phyloP scores from a whole-genome alignment of 768 basidiomycete genomes.

The Pisolithus albus region DNA sequence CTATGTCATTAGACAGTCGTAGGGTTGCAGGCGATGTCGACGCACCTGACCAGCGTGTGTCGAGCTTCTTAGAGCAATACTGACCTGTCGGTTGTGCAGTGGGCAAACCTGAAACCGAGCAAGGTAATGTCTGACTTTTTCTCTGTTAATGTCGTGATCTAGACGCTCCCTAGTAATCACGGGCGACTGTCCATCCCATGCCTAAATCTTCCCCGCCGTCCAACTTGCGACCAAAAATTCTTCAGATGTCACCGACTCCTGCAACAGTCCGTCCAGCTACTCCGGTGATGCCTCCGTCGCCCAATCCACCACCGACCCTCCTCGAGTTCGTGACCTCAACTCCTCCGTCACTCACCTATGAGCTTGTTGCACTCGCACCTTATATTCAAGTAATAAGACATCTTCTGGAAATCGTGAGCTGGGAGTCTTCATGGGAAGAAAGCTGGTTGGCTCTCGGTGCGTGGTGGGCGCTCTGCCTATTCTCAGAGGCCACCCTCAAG shows the following conservation, averaged over 20 bases:
- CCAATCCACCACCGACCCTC: slow-evolving; percentile 8
- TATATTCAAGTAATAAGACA: slow-evolving; percentile 38
- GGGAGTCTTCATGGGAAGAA: slow-evolving; percentile 53
- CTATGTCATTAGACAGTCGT: no score
- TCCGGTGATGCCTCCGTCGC: neutral
- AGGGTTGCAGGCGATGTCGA: no score
- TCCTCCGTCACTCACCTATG: slow-evolving; percentile 53
- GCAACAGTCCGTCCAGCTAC: slow-evolving; percentile 1
- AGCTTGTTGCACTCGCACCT: slow-evolving; percentile 58
- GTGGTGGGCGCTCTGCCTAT: slow-evolving; percentile 77
- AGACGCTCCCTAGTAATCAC: no score
- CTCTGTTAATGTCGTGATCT: no score
- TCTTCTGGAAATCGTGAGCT: slow-evolving; percentile 45
- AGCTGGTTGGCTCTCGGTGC: slow-evolving; percentile 57
- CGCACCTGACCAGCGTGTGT: no score
- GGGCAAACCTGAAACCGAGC: no score
- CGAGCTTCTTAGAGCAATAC: no score
- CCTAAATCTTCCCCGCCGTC: neutral
- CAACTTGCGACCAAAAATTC: slow-evolving; percentile 8
- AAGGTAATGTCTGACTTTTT: no score
- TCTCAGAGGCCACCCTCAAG: slow-evolving; percentile 46
- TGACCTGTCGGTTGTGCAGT: no score
- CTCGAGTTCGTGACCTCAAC: slow-evolving; percentile 51
- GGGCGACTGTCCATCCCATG: neutral
- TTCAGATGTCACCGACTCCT: slow-evolving; percentile 8